Base-by-base conservation (phyloP, 2,329 filamentous ascomycete species). In the Aspergillus sojae region DNA sequence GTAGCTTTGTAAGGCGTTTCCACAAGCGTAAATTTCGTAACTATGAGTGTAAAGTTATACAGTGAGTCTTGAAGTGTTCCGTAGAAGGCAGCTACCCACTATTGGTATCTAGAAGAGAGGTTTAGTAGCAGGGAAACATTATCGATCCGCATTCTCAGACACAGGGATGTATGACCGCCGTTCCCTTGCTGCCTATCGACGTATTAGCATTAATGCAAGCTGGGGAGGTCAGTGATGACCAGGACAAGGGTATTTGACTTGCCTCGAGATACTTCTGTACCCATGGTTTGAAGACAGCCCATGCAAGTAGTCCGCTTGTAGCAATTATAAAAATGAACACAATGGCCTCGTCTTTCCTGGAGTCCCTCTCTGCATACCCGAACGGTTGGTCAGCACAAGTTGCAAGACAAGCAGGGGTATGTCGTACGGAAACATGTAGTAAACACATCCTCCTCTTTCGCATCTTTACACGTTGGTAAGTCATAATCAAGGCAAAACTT, bases 271-370 rank as follows among this genome's bases (percentile, higher is more conserved):
- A 87, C 67, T 81, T 82, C 68, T 85, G 81, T 32, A 87, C 80
- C 82, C 83, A 89, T 1, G 88, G 88, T 72, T 85, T 84, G 19
- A 88, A 72, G 6, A 81, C 81, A 2, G 88, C 88, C 82, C 87
- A 90, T 2, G 80, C 79, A 66, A 90, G 76, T 66, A 91, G 72
- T 5, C 86, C 84, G 10, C 84, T 82, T 2, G 88, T 90, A 34
- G 86, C 85, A 63, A 87, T 79, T 48, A 91, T 88, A 72, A 91
- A 91, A 30, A 89, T 83, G 63, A 87, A 85, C 2, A 91, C 88
- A 3, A 91, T 86, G 1, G 85, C 83, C 72, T 89, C 81, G 68
- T 91, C 88, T 72, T 90, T 90, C 21, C 84, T 80, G n/a, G 87
- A 89, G 73, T 91, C 88, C 61, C 88, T 80, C 71, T 90, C 85